Base-by-base conservation (phyloP, 805 yeast genomes). In the Candida sanyiensis region DNA sequence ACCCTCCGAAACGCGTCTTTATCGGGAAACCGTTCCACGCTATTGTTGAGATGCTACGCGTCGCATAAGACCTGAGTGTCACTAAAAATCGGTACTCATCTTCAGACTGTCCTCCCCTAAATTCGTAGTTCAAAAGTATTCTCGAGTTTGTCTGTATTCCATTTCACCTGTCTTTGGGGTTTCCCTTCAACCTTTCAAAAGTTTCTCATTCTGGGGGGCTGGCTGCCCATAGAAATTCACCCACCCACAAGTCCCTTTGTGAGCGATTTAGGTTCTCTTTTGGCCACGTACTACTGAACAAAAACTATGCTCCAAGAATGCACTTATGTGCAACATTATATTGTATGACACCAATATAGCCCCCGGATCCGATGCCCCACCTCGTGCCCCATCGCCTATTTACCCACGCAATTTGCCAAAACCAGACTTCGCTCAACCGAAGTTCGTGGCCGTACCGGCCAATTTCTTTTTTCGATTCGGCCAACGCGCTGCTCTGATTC, bases 401-500 rank as follows among this genome's bases (percentile, higher is more conserved):
- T 7, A 6, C 9, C 15, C 7, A 12, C n/a, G 29, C 29, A 27
- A 18, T 18, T 12, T 8, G 10, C n/a, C n/a, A 24, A 24, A 24
- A 24, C 10, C 10, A 24, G 15, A 27, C 29, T 18, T 30, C 33
- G 22, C 16, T 11, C 16, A 15, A 20, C 16, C 16, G 23, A 7
- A n/a, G n/a, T 9, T 18, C 23, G 23, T 30, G 23, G 33, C 23
- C 23, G 13, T 18, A 30, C 18, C 18, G 13, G n/a, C 36, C 28
- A 25, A 24, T 33, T 29, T 29, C 26, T 36, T 31, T 37, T 31
- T 26, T 15, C 25, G 4, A 12, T 17, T 28, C 33, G 33, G 18
- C 15, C 20, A 20, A 37, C 17, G 19, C 23, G 7, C 22, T 17
- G 22, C 7, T 38, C 19, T 39, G 42, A 39, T 41, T 41, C 38